Conservation (phyloP, 768 basidiomycete genomes). For the Lactarius hatsudake region DNA sequence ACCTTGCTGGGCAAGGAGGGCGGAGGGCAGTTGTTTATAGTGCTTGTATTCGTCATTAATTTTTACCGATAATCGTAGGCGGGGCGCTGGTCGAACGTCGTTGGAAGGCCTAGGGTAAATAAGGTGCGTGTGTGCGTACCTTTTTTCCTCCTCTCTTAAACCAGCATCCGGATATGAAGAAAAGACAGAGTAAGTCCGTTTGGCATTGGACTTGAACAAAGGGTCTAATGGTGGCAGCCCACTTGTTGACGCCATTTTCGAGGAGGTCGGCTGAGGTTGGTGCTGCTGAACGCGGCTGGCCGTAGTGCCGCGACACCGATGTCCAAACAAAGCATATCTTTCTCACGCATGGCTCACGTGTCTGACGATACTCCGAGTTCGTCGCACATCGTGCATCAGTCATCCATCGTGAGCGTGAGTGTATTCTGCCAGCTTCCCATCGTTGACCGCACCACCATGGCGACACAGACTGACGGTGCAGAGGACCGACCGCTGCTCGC, state of each 20-base stretch:
- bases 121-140: conserved; percentile 41
- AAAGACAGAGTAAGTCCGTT: conserved; percentile 71
- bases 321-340: not conserved
- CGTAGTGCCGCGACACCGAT: not conserved
- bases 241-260: conserved; percentile 38
- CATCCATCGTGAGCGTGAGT: not conserved
- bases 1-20: conserved; percentile 77
- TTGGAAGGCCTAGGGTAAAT: not conserved
- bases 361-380: too few species aligned
- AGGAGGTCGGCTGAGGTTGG: not conserved
- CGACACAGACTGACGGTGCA: conserved; percentile 1
- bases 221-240: conserved; percentile 62
- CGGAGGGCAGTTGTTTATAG: conserved; percentile 78
- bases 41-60: conserved; percentile 88
- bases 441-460: conserved; percentile 3
- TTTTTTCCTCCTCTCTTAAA: conserved; percentile 65
- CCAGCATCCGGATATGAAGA: conserved; percentile 59
- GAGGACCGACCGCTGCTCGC: conserved; percentile 17
- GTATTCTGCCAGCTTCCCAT: not conserved
- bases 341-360: not conserved
- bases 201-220: conserved; percentile 60
- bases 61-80: conserved; percentile 76
- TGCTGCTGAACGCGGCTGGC: not conserved
- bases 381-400: not conserved
- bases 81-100: conserved; percentile 47